Conservation (phyloP, 768 basidiomycete genomes). For the Dictyophora rubrovolvata region DNA sequence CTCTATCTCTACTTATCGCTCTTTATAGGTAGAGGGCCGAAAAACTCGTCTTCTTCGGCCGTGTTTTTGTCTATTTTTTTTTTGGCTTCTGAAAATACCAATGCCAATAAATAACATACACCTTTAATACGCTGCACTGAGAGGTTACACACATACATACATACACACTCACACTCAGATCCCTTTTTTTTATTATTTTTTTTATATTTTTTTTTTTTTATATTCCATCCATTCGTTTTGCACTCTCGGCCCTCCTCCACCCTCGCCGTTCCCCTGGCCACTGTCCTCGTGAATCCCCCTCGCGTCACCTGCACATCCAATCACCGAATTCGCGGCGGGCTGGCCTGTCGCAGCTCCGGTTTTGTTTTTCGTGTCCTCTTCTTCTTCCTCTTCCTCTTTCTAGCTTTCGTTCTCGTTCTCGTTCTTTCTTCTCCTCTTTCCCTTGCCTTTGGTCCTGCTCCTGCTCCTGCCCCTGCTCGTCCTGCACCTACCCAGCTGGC, state of each 20-base stretch:
- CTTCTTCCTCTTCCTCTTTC: neutral
- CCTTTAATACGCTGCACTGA: too few species aligned
- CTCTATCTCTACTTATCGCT: too few species aligned
- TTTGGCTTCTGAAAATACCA: too few species aligned
- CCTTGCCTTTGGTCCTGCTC: neutral
- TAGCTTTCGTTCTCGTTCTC: neutral
- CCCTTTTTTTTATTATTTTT: too few species aligned
- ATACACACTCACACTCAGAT: too few species aligned
- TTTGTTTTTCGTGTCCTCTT: neutral
- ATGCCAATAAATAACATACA: too few species aligned
- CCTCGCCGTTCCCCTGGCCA: neutral
- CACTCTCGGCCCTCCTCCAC: neutral
- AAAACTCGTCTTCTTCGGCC: too few species aligned
- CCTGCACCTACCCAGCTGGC: neutral
- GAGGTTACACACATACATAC: too few species aligned
- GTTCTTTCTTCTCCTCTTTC: neutral
- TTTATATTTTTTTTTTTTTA: neutral
- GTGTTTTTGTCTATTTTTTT: too few species aligned
- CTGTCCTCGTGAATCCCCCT: neutral
- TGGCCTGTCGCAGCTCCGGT: constrained; percentile 7
- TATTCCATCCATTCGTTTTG: neutral
- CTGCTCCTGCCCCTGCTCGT: neutral
- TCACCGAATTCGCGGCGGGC: constrained; percentile 6
- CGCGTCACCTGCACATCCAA: constrained; percentile 2
- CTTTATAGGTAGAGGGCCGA: too few species aligned